These are phyloP conservation scores for Phaeolepiota aurea DNA, from an alignment of 768 basidiomycete species.

Conservation along the genomic window DNA sequence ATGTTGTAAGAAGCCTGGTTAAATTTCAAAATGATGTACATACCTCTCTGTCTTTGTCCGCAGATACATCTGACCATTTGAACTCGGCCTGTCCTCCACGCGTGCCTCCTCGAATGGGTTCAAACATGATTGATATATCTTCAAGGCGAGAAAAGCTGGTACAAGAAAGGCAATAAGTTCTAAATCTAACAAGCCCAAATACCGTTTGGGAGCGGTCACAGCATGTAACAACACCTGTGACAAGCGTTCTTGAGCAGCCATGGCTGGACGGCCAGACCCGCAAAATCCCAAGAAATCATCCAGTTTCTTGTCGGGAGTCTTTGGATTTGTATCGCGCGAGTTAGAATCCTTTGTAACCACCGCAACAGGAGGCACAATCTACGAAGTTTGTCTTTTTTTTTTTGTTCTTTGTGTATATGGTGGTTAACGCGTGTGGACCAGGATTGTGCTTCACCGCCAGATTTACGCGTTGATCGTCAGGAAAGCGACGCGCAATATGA, in stretches of 20 bases:
- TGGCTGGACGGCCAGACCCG: constrained; percentile 1
- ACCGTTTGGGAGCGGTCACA: background rate
- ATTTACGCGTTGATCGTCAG: too few species aligned
- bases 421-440: too few species aligned
- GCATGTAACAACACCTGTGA: background rate
- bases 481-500: too few species aligned
- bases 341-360: constrained; percentile 61
- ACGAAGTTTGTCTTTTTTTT: constrained; percentile 11
- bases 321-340: constrained; percentile 65
- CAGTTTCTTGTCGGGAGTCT: constrained; percentile 54
- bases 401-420: too few species aligned
- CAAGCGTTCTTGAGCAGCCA: background rate
- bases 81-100: constrained; percentile 88
- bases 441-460: too few species aligned
- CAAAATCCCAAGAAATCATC: constrained; percentile 11
- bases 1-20: too few species aligned
- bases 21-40: too few species aligned
- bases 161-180: too few species aligned
- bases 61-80: constrained; percentile 86
- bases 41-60: constrained; percentile 91
- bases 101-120: constrained; percentile 83
- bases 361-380: constrained; percentile 42
- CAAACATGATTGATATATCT: constrained; percentile 65
- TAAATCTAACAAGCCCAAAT: background rate
- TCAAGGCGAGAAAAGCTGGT: background rate